These are phyloP conservation scores for Hypsizygus ulmarius DNA, from an alignment of 1,284 basidiomycete genomes.

Conservation along the genomic window DNA sequence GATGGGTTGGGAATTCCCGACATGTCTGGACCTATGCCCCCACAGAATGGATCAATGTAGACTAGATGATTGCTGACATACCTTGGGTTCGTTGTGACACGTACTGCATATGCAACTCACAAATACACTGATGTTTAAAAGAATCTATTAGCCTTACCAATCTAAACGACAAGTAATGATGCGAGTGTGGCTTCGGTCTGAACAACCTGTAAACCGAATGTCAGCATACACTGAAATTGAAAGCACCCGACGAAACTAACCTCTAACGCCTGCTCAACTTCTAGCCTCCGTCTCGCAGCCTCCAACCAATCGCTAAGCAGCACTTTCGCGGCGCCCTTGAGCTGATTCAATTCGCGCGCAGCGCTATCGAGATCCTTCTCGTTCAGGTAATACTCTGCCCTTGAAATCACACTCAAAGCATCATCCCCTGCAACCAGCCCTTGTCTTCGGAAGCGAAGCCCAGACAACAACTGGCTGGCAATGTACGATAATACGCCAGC, in stretches of 20 bases:
- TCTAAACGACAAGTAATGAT: constrained; percentile 62
- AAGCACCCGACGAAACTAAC: constrained; percentile 39
- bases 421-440: constrained; percentile 79
- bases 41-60: constrained; percentile 1
- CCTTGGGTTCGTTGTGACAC: too few species aligned
- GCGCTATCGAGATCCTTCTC: constrained; percentile 94
- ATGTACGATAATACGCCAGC: constrained; percentile 88
- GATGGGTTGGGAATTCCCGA: constrained; percentile 9
- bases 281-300: constrained; percentile 84
- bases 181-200: constrained; percentile 70
- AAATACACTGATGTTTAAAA: constrained; percentile 2
- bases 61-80: not conserved
- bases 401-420: constrained; percentile 81
- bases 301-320: constrained; percentile 90
- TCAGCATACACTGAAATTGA: not conserved
- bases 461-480: constrained; percentile 75
- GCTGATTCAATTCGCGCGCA: constrained; percentile 87
- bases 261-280: constrained; percentile 92
- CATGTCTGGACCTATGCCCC: not conserved
- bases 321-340: constrained; percentile 82
- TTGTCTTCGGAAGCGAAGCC: constrained; percentile 77
- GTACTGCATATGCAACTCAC: not conserved
- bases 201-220: constrained; percentile 54
- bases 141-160: constrained; percentile 16
- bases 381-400: constrained; percentile 89